Conservation (phyloP, 1,284 basidiomycete species). For the Rhodotorula sp. region DNA sequence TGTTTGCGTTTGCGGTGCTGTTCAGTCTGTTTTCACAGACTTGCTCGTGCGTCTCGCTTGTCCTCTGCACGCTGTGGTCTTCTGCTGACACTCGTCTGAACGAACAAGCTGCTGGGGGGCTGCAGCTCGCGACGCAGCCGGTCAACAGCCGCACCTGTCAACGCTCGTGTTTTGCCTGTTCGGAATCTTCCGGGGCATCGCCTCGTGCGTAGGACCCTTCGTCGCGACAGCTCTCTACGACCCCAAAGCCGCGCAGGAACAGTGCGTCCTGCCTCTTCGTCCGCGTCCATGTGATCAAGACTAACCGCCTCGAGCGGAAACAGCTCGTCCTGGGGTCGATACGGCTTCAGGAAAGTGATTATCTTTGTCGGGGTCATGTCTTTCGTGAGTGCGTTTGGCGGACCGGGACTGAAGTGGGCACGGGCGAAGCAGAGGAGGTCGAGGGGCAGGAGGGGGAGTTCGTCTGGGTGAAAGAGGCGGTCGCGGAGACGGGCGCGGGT, state of each 20-base stretch:
- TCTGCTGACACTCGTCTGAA: neutral
- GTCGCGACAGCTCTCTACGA: slow-evolving; percentile 25
- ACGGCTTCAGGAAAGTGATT: slow-evolving; percentile 29
- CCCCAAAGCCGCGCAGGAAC: neutral
- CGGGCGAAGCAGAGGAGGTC: neutral
- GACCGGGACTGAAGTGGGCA: neutral
- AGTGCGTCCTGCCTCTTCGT: slow-evolving; percentile 6
- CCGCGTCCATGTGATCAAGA: neutral
- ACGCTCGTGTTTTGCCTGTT: slow-evolving; percentile 26
- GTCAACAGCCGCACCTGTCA: slow-evolving; percentile 24
- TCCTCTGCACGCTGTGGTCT: neutral
- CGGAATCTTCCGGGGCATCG: slow-evolving; percentile 27
- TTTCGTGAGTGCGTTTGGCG: neutral
- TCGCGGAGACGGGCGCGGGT: too few species aligned
- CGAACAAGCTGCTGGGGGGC: slow-evolving; percentile 22
- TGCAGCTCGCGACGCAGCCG: slow-evolving; percentile 19
- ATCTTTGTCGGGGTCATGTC: slow-evolving; percentile 33
- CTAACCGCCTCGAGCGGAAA: too few species aligned
- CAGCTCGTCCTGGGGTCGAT: slow-evolving; percentile 22
- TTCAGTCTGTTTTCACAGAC: slow-evolving; percentile 19
- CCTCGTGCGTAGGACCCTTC: slow-evolving; percentile 21
- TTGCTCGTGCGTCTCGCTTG: slow-evolving; percentile 5
- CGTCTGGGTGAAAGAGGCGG: too few species aligned
- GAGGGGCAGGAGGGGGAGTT: too few species aligned
- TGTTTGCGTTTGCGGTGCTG: slow-evolving; percentile 30